phyloP scores from a whole-genome alignment of 2,329 filamentous ascomycete genomes.

The Phialocephala subalpina region DNA sequence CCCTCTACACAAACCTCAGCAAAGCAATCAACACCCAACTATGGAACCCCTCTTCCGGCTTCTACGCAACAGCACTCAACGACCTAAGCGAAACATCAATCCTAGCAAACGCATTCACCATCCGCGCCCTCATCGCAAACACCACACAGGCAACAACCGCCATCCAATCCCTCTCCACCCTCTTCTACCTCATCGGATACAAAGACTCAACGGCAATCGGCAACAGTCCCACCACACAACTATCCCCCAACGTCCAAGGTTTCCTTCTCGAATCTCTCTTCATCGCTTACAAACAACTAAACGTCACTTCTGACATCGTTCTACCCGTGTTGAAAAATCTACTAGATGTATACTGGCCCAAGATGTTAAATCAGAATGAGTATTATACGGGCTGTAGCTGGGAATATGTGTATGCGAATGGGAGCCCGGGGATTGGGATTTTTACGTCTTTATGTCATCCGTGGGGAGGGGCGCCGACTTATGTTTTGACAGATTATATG shows the following conservation, averaged over 20 bases:
- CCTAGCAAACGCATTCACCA: constrained; percentile 45
- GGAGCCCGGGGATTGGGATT: constrained; percentile 49
- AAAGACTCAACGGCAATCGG: constrained; percentile 20
- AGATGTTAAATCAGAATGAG: constrained; percentile 49
- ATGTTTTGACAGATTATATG: constrained; percentile 50
- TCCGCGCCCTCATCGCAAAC: constrained; percentile 46
- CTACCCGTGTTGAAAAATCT: constrained; percentile 36
- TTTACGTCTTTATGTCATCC: constrained; percentile 54
- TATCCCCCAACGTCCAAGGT: constrained; percentile 56
- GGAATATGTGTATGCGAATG: constrained; percentile 41
- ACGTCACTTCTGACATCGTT: constrained; percentile 24
- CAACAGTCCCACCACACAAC: constrained; percentile 33
- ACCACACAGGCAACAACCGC: constrained; percentile 37
- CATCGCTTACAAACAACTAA: constrained; percentile 37
- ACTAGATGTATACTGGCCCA: constrained; percentile 49
- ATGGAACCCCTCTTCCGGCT: constrained; percentile 44
- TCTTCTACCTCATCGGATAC: constrained; percentile 44
- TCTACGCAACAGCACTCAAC: constrained; percentile 42
- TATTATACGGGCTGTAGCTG: constrained; percentile 51
- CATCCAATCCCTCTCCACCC: constrained; percentile 36
- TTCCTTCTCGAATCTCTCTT: constrained; percentile 52
- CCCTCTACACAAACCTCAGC: constrained; percentile 36
- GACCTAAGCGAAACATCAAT: constrained; percentile 43
- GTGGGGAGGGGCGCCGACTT: constrained; percentile 54
- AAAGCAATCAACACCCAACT: constrained; percentile 43